Percentiles rank a stretch among this genome's conserved stretches.
phyloP scores from a whole-genome alignment of 139 green algal species.

The Chlorella sp. region DNA sequence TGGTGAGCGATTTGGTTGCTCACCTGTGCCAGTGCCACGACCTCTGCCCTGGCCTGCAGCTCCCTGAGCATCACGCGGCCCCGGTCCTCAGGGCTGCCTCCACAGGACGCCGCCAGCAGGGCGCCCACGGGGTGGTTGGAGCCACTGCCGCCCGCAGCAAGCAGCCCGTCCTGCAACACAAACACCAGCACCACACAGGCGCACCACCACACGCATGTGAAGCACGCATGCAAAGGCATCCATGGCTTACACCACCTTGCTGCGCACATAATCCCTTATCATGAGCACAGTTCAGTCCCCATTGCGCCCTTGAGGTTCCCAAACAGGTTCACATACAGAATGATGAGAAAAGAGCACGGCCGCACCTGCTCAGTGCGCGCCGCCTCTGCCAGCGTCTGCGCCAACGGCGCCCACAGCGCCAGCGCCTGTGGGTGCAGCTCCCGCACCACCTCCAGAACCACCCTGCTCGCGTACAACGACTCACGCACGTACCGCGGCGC shows the following conservation, averaged over 20 bases:
- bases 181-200: neutral
- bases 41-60: constrained; percentile 8
- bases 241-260: too few relatives aligned
- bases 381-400: neutral
- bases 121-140: too few relatives aligned
- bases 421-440: constrained; percentile 3
- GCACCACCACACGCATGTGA: too few relatives aligned
- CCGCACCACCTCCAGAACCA: constrained; percentile 2
- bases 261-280: too few relatives aligned
- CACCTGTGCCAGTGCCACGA: constrained; percentile 3
- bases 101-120: neutral
- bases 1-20: too few relatives aligned
- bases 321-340: too few relatives aligned
- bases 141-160: neutral
- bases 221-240: too few relatives aligned
- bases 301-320: too few relatives aligned
- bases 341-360: too few relatives aligned
- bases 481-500: neutral
- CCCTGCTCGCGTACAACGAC: constrained; percentile 8
- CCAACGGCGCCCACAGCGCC: neutral
- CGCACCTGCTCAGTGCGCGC: neutral
- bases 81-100: constrained; percentile 1
- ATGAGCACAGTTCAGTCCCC: too few relatives aligned
- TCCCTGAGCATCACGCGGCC: neutral
- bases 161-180: neutral